phyloP scores from a whole-genome alignment of 106 monocot species.

The Phalaenopsis aphrodite region DNA sequence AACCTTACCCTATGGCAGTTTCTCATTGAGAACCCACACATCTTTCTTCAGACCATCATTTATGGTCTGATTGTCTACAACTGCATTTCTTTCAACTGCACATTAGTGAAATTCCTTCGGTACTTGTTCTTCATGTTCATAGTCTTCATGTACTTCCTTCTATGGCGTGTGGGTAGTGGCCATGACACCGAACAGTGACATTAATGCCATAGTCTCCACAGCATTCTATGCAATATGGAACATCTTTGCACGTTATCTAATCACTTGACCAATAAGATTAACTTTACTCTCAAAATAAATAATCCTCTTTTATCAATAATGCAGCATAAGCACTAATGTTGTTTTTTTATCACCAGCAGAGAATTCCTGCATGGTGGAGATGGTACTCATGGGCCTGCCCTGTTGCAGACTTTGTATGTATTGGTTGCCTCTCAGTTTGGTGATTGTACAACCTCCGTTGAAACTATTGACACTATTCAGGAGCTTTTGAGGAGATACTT shows the following conservation, averaged over 20 bases:
- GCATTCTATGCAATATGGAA: slow-evolving; percentile 30
- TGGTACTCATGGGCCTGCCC: slow-evolving; percentile 27
- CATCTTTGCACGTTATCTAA: slow-evolving; percentile 17
- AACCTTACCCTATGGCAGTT: neutral
- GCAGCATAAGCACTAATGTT: neutral
- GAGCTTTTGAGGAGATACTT: slow-evolving; percentile 36
- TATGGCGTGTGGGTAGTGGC: slow-evolving; percentile 17
- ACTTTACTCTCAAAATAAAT: neutral
- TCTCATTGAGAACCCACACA: slow-evolving; percentile 11
- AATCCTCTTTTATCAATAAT: neutral
- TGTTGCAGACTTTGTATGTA: slow-evolving; percentile 39
- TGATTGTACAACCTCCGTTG: slow-evolving; percentile 11
- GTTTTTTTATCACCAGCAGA: slow-evolving; percentile 8
- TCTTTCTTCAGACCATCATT: slow-evolving; percentile 9
- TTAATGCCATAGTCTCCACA: slow-evolving; percentile 15
- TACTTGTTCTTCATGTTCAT: slow-evolving; percentile 18
- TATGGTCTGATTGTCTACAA: slow-evolving; percentile 10
- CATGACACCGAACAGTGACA: slow-evolving; percentile 17
- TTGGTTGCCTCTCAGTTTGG: slow-evolving; percentile 52
- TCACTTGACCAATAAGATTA: slow-evolving; percentile 20
- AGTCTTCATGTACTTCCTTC: slow-evolving; percentile 13
- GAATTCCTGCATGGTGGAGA: slow-evolving; percentile 25
- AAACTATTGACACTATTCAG: neutral
- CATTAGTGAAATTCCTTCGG: slow-evolving; percentile 12
- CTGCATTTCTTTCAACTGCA: slow-evolving; percentile 8